Evolutionary conservation across 2,329 filamentous ascomycete genomes (phyloP).

Genomic region (Akanthomyces dipterigenus): DNA sequence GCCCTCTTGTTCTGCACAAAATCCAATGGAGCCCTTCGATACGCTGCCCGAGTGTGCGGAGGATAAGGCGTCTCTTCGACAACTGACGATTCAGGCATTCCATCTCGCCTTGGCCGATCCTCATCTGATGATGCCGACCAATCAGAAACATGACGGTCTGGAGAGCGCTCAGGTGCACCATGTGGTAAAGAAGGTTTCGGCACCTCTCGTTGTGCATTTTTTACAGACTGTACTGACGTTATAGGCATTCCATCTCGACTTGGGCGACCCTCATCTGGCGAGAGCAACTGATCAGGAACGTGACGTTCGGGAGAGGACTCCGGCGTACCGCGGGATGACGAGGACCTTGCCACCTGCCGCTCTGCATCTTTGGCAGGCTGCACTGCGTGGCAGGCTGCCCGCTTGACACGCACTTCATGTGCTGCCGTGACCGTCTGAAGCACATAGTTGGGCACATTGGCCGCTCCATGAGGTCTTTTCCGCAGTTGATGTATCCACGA

Average conservation of each 20-base stretch:
- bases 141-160: slow-evolving; percentile 12
- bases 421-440: slow-evolving; percentile 24
- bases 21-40: not conserved
- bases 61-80: slow-evolving; percentile 21
- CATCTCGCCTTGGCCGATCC: slow-evolving; percentile 2
- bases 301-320: slow-evolving; percentile 14
- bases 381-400: not conserved
- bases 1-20: not conserved
- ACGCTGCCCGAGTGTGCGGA: not conserved
- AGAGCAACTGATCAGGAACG: slow-evolving; percentile 18
- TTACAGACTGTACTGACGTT: slow-evolving; percentile 14
- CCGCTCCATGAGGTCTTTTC: slow-evolving; percentile 18
- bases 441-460: slow-evolving; percentile 30
- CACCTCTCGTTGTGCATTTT: too few relatives aligned
- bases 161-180: slow-evolving; percentile 5
- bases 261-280: slow-evolving; percentile 13
- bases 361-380: not conserved
- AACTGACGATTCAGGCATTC: slow-evolving; percentile 16
- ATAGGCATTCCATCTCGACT: slow-evolving; percentile 8
- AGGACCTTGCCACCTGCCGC: not conserved
- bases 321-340: not conserved
- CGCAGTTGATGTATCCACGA: slow-evolving; percentile 30
- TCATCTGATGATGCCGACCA: slow-evolving; percentile 20
- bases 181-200: too few relatives aligned
- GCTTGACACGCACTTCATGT: not conserved